Evolutionary conservation across 441 rosid species (phyloP).

Genomic region (Erodium chrysanthum): DNA sequence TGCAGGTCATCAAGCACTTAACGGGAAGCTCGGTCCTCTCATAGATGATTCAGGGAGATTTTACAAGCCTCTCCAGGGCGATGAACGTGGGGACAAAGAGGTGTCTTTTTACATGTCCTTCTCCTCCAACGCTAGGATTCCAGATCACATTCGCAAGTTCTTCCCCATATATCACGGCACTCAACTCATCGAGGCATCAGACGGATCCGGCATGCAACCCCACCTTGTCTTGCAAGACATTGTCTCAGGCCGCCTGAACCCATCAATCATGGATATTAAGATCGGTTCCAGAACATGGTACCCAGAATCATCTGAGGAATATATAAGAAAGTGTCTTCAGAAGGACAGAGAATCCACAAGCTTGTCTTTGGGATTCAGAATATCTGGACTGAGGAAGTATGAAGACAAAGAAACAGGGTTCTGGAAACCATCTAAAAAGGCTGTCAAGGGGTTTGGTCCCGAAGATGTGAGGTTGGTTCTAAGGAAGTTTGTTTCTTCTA

Average conservation of each 20-base stretch:
- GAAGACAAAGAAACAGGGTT: constrained; percentile 33
- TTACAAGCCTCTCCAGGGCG: constrained; percentile 81
- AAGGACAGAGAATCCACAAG: constrained; percentile 55
- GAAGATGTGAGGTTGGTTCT: constrained; percentile 50
- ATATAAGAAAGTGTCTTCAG: constrained; percentile 48
- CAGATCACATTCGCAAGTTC: constrained; percentile 51
- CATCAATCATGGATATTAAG: constrained; percentile 78
- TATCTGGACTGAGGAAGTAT: constrained; percentile 61
- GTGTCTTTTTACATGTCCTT: constrained; percentile 61
- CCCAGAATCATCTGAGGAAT: constrained; percentile 64
- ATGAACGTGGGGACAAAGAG: constrained; percentile 59
- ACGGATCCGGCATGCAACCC: constrained; percentile 54
- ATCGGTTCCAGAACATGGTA: constrained; percentile 96
- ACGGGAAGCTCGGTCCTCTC: constrained; percentile 68
- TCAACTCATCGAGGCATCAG: constrained; percentile 61
- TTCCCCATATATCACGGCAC: constrained; percentile 74
- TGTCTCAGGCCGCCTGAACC: constrained; percentile 27
- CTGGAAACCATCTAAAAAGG: constrained; percentile 62
- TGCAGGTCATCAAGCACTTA: constrained; percentile 70
- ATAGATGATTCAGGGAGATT: constrained; percentile 73
- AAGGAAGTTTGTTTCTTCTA: constrained; percentile 74
- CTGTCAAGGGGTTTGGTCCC: constrained; percentile 31
- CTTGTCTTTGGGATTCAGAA: constrained; percentile 56
- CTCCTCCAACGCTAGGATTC: constrained; percentile 46
- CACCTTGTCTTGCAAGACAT: constrained; percentile 69